phyloP scores from a whole-genome alignment of 768 basidiomycete genomes.

The Cystofilobasidium macerans region DNA sequence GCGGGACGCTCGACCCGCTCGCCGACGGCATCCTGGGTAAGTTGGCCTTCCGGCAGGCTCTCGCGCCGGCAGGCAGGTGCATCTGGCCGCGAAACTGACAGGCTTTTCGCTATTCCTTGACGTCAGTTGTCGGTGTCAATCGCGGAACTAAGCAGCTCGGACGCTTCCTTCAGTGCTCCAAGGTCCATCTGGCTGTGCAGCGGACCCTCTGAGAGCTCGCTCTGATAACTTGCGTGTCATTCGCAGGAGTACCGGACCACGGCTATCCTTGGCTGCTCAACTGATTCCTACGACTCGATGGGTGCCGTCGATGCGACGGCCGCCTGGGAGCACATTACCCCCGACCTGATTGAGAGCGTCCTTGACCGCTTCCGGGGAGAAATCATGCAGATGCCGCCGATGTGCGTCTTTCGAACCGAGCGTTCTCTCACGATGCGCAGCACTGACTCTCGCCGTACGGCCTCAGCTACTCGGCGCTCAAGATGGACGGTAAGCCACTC shows the following conservation, averaged over 20 bases:
- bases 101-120: neutral
- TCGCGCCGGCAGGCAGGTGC: too few relatives aligned
- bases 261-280: slow-evolving; percentile 83
- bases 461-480: slow-evolving; percentile 83
- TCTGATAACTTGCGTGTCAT: slow-evolving; percentile 19
- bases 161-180: slow-evolving; percentile 76
- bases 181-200: slow-evolving; percentile 48
- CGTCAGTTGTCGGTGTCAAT: slow-evolving; percentile 71
- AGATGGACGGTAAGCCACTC: slow-evolving; percentile 92
- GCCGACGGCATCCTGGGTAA: slow-evolving; percentile 88
- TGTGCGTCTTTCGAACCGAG: slow-evolving; percentile 46
- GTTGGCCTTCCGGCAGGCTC: slow-evolving; percentile 29
- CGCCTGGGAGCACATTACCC: slow-evolving; percentile 61
- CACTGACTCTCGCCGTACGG: neutral
- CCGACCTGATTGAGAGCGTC: slow-evolving; percentile 56
- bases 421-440: neutral
- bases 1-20: slow-evolving; percentile 89
- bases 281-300: slow-evolving; percentile 86
- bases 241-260: slow-evolving; percentile 79
- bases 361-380: slow-evolving; percentile 70
- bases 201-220: neutral
- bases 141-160: slow-evolving; percentile 78
- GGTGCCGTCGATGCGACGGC: slow-evolving; percentile 67
- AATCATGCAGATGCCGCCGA: slow-evolving; percentile 81
- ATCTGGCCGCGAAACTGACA: too few relatives aligned